Conservation (phyloP, 2,329 filamentous ascomycete species). For the Meredithiella fracta region DNA sequence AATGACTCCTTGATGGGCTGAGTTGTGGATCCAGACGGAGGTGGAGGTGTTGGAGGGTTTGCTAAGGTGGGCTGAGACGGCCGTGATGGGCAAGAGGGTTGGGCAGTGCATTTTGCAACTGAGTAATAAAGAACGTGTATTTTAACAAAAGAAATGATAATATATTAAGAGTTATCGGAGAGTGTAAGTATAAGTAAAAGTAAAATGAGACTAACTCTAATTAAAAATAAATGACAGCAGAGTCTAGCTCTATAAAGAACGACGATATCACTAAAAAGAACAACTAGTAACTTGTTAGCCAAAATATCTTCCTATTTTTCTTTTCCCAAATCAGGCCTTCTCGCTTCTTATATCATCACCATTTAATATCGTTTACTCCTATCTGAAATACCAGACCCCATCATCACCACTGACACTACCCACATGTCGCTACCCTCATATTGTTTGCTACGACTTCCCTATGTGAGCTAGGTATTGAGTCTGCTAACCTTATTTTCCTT, state of each 20-base stretch:
- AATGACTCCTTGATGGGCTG: neutral
- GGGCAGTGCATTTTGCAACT: no score
- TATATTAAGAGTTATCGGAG: neutral
- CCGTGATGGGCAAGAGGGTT: neutral
- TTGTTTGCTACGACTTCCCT: neutral
- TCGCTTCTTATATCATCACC: neutral
- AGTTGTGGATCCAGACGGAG: neutral
- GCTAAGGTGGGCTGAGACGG: neutral
- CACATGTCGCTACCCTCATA: neutral
- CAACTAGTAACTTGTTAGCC: neutral
- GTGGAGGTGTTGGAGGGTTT: neutral
- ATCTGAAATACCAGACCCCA: no score
- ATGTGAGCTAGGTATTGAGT: neutral
- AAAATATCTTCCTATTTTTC: no score
- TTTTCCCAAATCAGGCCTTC: no score
- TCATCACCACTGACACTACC: neutral
- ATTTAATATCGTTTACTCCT: no score
- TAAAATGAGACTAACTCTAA: neutral
- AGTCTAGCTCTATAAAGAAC: neutral
- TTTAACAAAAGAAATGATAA: neutral
- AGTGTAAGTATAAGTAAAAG: neutral
- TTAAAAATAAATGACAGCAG: neutral
- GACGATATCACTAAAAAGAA: neutral
- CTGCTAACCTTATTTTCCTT: no score
- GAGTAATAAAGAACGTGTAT: constrained; percentile 4